These are phyloP conservation scores for Wickerhamomyces rabaulensis DNA, from an alignment of 805 yeast genomes.

Conservation along the genomic window DNA sequence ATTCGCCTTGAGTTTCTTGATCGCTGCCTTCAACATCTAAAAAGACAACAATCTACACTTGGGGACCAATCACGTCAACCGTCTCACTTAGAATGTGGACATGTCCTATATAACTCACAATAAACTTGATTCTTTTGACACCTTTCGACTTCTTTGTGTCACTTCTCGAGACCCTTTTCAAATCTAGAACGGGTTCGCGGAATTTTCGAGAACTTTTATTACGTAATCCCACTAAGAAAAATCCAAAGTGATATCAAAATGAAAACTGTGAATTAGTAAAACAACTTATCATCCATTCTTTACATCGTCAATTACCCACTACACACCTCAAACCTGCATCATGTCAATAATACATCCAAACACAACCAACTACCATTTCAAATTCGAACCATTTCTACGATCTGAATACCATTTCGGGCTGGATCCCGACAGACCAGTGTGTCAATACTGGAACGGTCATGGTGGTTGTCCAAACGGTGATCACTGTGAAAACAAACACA, in stretches of 20 bases:
- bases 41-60: background rate
- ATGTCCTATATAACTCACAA: background rate
- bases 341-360: conserved; percentile 37
- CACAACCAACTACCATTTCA: conserved; percentile 39
- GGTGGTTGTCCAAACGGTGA: conserved; percentile 80
- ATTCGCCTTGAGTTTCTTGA: conserved; percentile 48
- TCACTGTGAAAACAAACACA: conserved; percentile 85
- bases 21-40: conserved; percentile 50
- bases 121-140: background rate
- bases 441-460: conserved; percentile 65
- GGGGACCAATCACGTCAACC: too few species aligned
- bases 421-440: conserved; percentile 86
- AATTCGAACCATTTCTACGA: conserved; percentile 79
- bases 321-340: background rate
- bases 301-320: too few species aligned
- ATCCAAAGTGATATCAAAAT: too few species aligned
- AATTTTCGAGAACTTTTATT: background rate
- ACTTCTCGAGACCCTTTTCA: background rate
- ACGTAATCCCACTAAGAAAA: too few species aligned
- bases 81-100: background rate
- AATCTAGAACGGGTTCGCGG: background rate
- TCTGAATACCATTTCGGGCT: conserved; percentile 77
- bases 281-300: too few species aligned
- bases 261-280: too few species aligned
- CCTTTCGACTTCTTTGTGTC: background rate